phyloP scores from a whole-genome alignment of 192 early-diverging fungal species.

The Spinellus fusiger region DNA sequence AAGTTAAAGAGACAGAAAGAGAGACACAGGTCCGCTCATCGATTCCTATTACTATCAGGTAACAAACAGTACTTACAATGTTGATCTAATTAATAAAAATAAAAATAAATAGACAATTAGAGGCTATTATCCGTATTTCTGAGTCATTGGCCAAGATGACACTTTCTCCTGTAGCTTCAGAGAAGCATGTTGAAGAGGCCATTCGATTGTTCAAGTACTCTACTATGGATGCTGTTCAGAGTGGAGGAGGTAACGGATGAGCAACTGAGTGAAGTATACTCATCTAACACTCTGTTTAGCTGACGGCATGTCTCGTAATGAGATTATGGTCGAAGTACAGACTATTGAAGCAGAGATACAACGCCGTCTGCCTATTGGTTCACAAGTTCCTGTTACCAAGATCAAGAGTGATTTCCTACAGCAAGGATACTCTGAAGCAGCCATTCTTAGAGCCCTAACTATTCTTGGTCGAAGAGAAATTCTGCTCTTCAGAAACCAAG shows the following conservation, averaged over 20 bases:
- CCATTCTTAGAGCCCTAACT: slow-evolving; percentile 68
- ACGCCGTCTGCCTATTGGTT: slow-evolving; percentile 83
- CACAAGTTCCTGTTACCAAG: slow-evolving; percentile 50
- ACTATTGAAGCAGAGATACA: slow-evolving; percentile 80
- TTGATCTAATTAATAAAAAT: neutral
- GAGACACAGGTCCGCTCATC: slow-evolving; percentile 66
- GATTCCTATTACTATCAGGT: slow-evolving; percentile 95
- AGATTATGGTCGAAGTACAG: slow-evolving; percentile 72
- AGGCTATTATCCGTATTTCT: slow-evolving; percentile 97
- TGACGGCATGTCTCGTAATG: slow-evolving; percentile 73
- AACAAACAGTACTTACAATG: too few species aligned
- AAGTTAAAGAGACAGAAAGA: slow-evolving; percentile 73
- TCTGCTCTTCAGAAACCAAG: slow-evolving; percentile 74
- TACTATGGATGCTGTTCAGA: slow-evolving; percentile 95
- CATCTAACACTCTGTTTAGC: slow-evolving; percentile 31
- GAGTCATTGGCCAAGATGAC: slow-evolving; percentile 96
- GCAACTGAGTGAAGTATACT: neutral
- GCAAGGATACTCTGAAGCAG: slow-evolving; percentile 43
- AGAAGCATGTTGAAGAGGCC: slow-evolving; percentile 93
- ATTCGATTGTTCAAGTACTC: slow-evolving; percentile 96
- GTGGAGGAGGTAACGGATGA: slow-evolving; percentile 60
- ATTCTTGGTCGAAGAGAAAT: slow-evolving; percentile 78
- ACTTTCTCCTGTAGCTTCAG: slow-evolving; percentile 76
- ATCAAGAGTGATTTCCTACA: slow-evolving; percentile 44
- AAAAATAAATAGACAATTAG: slow-evolving; percentile 69